Base-by-base conservation (phyloP, 352 stramenopile species). In the Pythium myriotylum region DNA sequence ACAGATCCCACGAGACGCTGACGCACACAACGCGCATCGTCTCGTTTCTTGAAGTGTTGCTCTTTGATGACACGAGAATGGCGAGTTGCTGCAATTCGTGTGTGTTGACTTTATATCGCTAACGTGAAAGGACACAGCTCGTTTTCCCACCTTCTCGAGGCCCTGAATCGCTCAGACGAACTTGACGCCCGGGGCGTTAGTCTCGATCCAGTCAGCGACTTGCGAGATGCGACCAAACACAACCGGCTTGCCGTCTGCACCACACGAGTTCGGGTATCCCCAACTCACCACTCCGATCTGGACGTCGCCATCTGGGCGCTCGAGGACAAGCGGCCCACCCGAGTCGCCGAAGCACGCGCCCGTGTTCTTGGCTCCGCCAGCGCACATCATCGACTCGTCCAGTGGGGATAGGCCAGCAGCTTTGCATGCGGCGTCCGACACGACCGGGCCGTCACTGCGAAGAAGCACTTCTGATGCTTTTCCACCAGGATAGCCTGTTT, bases 201-300 rank as follows among this genome's bases (percentile, higher is more conserved):
- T 68, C 61, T 77, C 65, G 35, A 87, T 77, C 70, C 75, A 87
- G 39, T 54, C 33, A 16, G 72, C 68, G 19, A 51, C 73, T 47
- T 73, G 61, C 14, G 77, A 76, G 40, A 86, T 54, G 23, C 74
- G 73, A 7, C 74, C 72, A 56, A 85, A 84, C 2, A 88, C 73
- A 27, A 72, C 77, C 0, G 79, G 79, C 19, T 84, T 65, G 23
- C 77, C 79, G 32, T 63, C 72, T 13, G 70, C 53, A 1, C 76
- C 79, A 43, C 79, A 89, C 13, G 70, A 76, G 20, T 79, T 62
- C 8, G 49, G 49, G 49, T 56, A 56, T 8, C 75, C 77, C 79
- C 76, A 88, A 49, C 76, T 86, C n/a, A 83, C 79, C 12, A 88
- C 70, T 1, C 74, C 79, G 22, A 88, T 54, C n/a, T 82, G 54